Evolutionary conservation across 345 rosid species (phyloP).

Genomic region (Rhizophora mangle): DNA sequence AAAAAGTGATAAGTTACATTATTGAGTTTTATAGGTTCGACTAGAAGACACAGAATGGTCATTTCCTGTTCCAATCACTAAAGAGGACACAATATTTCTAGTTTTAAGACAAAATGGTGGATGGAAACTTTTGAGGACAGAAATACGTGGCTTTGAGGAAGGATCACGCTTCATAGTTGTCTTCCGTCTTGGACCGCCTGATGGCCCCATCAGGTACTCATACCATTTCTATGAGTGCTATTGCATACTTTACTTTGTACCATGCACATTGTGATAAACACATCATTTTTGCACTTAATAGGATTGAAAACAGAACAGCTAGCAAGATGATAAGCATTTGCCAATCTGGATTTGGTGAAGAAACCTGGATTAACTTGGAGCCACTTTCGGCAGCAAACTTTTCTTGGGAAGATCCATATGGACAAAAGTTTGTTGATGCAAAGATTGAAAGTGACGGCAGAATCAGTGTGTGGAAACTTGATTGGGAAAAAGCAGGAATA

Average conservation of each 20-base stretch:
- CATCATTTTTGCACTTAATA: conserved; percentile 27
- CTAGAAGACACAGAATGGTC: conserved; percentile 88
- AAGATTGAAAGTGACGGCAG: conserved; percentile 44
- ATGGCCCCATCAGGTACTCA: conserved; percentile 83
- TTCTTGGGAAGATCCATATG: conserved; percentile 97
- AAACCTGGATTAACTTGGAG: conserved; percentile 63
- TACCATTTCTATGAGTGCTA: background rate
- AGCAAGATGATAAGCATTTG: conserved; percentile 60
- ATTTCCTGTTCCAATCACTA: conserved; percentile 70
- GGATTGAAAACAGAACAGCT: conserved; percentile 84
- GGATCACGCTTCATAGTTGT: conserved; percentile 94
- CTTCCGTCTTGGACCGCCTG: conserved; percentile 74
- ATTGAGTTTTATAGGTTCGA: conserved; percentile 49
- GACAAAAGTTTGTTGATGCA: conserved; percentile 72
- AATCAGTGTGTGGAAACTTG: conserved; percentile 47
- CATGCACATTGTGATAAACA: conserved; percentile 1
- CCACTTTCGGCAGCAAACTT: conserved; percentile 71
- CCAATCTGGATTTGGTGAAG: conserved; percentile 85
- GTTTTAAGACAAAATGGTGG: conserved; percentile 60
- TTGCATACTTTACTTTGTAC: background rate
- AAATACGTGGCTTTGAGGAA: conserved; percentile 96
- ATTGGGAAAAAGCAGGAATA: conserved; percentile 57
- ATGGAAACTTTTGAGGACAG: conserved; percentile 58
- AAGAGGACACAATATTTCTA: conserved; percentile 85
- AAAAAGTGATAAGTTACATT: too few relatives aligned